Percentiles rank a stretch among this genome's conserved stretches.
phyloP scores from a whole-genome alignment of 768 basidiomycete genomes.

The Lentinus brumalis region DNA sequence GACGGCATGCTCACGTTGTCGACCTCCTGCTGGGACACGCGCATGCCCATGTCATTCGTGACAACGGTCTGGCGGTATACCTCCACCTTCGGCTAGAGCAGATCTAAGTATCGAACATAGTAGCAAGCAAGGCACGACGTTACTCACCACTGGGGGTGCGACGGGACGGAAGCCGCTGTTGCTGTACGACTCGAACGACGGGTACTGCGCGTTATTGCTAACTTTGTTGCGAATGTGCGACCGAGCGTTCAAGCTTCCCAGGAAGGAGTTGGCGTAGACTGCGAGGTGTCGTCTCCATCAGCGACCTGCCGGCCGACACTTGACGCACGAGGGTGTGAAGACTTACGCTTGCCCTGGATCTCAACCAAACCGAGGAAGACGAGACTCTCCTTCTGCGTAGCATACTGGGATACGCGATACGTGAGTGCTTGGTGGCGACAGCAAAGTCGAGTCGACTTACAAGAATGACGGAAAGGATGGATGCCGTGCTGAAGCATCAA shows the following conservation, averaged over 20 bases:
- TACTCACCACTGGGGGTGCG: neutral
- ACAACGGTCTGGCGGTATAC: conserved; percentile 13
- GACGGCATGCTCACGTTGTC: conserved; percentile 2
- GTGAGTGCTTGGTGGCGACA: neutral
- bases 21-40: too few relatives aligned
- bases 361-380: conserved; percentile 23
- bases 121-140: neutral
- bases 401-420: neutral
- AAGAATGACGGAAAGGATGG: conserved; percentile 15
- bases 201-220: conserved; percentile 6
- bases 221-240: conserved; percentile 14
- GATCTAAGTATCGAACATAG: neutral
- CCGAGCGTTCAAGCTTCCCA: conserved; percentile 17
- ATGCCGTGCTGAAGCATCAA: conserved; percentile 8
- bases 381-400: conserved; percentile 14
- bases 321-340: neutral
- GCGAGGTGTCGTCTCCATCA: neutral
- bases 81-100: conserved; percentile 9
- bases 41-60: conserved; percentile 9
- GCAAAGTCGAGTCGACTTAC: neutral
- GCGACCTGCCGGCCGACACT: too few relatives aligned
- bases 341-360: conserved; percentile 22
- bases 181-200: conserved; percentile 13
- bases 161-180: conserved; percentile 11
- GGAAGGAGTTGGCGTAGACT: conserved; percentile 22